Conservation (phyloP, 768 basidiomycete species). For the Sarcomyxa edulis region DNA sequence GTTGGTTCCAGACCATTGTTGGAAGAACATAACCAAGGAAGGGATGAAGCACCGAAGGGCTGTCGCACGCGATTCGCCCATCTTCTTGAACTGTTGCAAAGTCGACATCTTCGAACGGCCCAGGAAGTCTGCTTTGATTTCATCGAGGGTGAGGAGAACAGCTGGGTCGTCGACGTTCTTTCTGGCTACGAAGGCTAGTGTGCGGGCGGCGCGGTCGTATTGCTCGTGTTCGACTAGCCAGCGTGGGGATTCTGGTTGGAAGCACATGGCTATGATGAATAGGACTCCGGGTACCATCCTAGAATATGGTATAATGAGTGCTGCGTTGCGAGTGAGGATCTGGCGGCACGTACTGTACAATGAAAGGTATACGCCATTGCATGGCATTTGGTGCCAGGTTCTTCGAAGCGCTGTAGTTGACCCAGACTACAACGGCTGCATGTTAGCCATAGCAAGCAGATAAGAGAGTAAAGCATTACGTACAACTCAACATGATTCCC, state of each 20-base stretch:
- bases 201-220: constrained; percentile 33
- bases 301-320: not conserved
- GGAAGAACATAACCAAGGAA: constrained; percentile 40
- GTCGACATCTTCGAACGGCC: constrained; percentile 32
- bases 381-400: no score
- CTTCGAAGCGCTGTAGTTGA: no score
- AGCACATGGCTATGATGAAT: constrained; percentile 39
- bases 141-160: constrained; percentile 32
- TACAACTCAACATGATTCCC: no score
- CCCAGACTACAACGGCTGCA: no score
- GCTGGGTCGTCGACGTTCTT: constrained; percentile 24
- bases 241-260: constrained; percentile 53
- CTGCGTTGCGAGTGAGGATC: not conserved
- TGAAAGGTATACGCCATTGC: no score
- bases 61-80: constrained; percentile 39
- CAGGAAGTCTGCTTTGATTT: constrained; percentile 43
- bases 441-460: no score
- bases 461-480: no score
- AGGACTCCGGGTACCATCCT: constrained; percentile 45
- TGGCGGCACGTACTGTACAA: constrained; percentile 30
- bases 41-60: constrained; percentile 40
- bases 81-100: constrained; percentile 30
- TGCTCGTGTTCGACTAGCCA: constrained; percentile 45
- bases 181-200: constrained; percentile 30
- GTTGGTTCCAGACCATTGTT: no score